phyloP scores from a whole-genome alignment of 176 grass and related monocot species.

The Stipa capillata region DNA sequence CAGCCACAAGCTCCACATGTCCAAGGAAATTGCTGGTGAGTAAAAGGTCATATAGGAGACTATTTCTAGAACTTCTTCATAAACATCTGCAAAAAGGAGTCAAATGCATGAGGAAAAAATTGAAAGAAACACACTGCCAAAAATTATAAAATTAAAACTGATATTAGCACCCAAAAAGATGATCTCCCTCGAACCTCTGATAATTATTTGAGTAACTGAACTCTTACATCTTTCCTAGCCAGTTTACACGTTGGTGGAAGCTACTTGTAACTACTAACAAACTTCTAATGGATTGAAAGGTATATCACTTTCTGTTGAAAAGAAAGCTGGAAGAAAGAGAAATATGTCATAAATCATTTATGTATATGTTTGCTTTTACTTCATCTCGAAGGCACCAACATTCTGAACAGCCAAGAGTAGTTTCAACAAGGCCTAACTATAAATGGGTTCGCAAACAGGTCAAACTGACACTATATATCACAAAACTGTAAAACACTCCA shows the following conservation, averaged over 20 bases:
- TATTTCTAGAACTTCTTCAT: slow-evolving; percentile 95
- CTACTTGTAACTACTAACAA: not conserved
- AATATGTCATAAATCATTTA: not conserved
- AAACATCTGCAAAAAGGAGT: slow-evolving; percentile 67
- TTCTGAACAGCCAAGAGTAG: not conserved
- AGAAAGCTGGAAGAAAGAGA: not conserved
- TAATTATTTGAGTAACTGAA: not conserved
- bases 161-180: not conserved
- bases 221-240: not conserved
- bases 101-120: not conserved
- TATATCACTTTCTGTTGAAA: not conserved
- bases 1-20: slow-evolving; percentile 96
- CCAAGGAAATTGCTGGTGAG: slow-evolving; percentile 78
- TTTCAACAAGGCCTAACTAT: not conserved
- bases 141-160: slow-evolving; percentile 1
- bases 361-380: not conserved
- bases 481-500: slow-evolving; percentile 1
- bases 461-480: not conserved
- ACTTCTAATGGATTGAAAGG: not conserved
- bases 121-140: no score
- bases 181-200: not conserved
- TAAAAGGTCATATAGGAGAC: slow-evolving; percentile 95
- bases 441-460: not conserved
- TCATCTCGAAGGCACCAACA: not conserved
- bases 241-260: not conserved